Percentiles rank a stretch among this genome's conserved stretches.
Evolutionary conservation across 2,329 filamentous ascomycete genomes (phyloP).

Genomic region (Cladosporium oxysporum): DNA sequence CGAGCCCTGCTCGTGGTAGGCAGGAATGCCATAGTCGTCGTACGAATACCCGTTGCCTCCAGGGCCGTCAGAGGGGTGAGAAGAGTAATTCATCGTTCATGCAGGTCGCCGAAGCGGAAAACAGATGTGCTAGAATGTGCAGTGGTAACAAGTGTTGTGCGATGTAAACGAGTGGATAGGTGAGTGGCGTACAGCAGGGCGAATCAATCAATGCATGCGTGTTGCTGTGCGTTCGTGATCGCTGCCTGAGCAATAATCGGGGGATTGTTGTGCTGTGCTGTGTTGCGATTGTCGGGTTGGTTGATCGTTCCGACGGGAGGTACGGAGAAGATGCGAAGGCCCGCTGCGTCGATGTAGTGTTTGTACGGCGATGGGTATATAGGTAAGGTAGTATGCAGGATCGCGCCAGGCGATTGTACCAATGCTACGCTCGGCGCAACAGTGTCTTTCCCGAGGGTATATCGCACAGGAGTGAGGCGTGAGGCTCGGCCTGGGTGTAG

Average conservation of each 20-base stretch:
- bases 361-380: not conserved
- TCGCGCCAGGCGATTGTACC: conserved; percentile 15
- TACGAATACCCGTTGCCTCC: conserved; percentile 5
- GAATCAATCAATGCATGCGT: conserved; percentile 20
- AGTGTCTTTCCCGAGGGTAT: not conserved
- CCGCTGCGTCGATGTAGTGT: conserved; percentile 5
- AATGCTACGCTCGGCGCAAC: conserved; percentile 12
- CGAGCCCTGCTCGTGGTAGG: conserved; percentile 18
- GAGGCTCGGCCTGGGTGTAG: not conserved
- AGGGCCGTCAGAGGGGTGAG: conserved; percentile 3
- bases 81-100: conserved; percentile 19
- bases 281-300: conserved; percentile 9
- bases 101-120: conserved; percentile 13
- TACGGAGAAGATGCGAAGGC: conserved; percentile 10
- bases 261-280: not conserved
- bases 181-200: conserved; percentile 9
- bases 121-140: conserved; percentile 1
- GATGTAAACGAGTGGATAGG: conserved; percentile 13
- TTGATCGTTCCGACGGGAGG: conserved; percentile 10
- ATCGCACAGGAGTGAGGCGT: not conserved
- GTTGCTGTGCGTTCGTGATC: conserved; percentile 7
- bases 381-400: not conserved
- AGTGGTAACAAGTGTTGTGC: not conserved
- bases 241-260: conserved; percentile 12
- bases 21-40: conserved; percentile 18